Percentiles rank a stretch among this genome's conserved stretches.
Evolutionary conservation across 1,284 basidiomycete genomes (phyloP).

Genomic region (Tilletia horrida): DNA sequence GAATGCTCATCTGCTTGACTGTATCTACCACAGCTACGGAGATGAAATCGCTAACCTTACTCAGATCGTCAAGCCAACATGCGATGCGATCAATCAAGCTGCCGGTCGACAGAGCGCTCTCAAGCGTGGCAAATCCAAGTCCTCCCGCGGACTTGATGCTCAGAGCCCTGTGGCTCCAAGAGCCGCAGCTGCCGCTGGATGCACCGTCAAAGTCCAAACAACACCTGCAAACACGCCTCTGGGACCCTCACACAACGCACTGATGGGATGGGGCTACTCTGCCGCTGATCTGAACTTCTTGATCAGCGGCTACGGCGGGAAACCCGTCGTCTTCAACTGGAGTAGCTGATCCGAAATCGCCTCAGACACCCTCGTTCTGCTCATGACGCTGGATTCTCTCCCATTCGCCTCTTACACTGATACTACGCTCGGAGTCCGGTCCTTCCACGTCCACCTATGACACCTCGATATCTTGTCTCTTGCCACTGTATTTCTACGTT

Average conservation of each 20-base stretch:
- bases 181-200: neutral
- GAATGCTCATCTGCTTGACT: neutral
- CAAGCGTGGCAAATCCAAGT: neutral
- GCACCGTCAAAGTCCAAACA: neutral
- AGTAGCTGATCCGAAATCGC: neutral
- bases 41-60: neutral
- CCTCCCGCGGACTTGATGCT: neutral
- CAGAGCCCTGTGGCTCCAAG: neutral
- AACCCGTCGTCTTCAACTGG: neutral
- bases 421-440: no score
- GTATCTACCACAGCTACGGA: neutral
- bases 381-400: no score
- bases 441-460: no score
- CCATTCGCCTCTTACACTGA: no score
- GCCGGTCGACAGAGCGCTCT: no score
- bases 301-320: neutral
- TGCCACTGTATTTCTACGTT: no score
- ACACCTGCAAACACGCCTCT: neutral
- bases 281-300: constrained; percentile 2
- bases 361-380: no score
- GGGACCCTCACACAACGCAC: neutral
- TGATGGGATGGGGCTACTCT: neutral
- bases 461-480: no score
- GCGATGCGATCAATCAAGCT: constrained; percentile 6
- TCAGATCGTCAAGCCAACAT: neutral